Evolutionary conservation across 768 basidiomycete species (phyloP).

Genomic region (Calocybe indica): DNA sequence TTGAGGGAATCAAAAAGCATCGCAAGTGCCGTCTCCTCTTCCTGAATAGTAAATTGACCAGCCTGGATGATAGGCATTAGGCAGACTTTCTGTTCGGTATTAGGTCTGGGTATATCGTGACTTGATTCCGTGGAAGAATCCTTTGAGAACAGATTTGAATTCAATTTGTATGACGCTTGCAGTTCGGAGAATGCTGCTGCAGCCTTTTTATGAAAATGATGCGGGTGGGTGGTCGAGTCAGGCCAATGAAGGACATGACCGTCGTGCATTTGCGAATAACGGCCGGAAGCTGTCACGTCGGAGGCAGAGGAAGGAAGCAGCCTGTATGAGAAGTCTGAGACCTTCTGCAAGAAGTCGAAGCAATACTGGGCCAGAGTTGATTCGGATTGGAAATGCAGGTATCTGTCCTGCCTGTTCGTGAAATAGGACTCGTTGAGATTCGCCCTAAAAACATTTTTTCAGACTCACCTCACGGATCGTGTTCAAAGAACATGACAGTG

Average conservation of each 20-base stretch:
- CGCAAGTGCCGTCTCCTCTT: constrained; percentile 68
- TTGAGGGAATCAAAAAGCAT: constrained; percentile 50
- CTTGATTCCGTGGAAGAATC: not conserved
- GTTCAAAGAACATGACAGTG: not conserved
- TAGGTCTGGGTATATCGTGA: constrained; percentile 15
- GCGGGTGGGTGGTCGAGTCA: constrained; percentile 57
- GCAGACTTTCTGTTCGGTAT: constrained; percentile 30
- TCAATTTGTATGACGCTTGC: constrained; percentile 35
- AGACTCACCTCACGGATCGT: not conserved
- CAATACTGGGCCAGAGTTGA: constrained; percentile 75
- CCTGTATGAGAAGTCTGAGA: constrained; percentile 69
- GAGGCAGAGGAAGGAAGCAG: constrained; percentile 24
- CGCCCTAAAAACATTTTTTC: constrained; percentile 47
- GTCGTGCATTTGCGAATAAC: constrained; percentile 27
- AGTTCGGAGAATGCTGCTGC: constrained; percentile 49
- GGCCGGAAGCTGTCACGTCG: constrained; percentile 5
- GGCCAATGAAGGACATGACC: constrained; percentile 64
- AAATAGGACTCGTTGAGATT: constrained; percentile 94
- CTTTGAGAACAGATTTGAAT: not conserved
- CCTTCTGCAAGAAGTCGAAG: constrained; percentile 63
- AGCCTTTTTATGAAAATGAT: constrained; percentile 60
- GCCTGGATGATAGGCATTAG: constrained; percentile 85
- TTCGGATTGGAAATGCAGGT: constrained; percentile 66
- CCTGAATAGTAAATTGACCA: constrained; percentile 79
- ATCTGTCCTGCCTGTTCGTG: constrained; percentile 91